These are phyloP conservation scores for Podospora pseudocomata DNA, from an alignment of 495 filamentous ascomycete species.

Conservation along the genomic window DNA sequence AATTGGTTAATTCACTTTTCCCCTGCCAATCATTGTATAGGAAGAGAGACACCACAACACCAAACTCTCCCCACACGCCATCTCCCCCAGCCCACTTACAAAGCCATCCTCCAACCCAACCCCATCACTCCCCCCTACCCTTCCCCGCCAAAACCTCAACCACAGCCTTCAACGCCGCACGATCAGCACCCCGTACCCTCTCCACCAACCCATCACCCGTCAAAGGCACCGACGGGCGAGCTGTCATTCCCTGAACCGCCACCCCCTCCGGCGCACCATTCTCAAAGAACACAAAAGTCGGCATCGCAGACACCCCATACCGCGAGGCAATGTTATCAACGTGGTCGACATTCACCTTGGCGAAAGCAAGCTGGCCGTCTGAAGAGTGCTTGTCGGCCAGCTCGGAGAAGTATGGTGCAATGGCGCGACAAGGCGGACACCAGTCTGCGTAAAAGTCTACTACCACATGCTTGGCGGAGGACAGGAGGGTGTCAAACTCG, in stretches of 20 bases:
- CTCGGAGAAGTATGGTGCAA: constrained; percentile 54
- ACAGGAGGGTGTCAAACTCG: constrained; percentile 35
- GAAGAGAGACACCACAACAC: too few species aligned
- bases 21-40: too few species aligned
- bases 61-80: too few species aligned
- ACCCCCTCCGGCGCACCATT: constrained; percentile 50
- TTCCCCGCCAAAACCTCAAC: neutral
- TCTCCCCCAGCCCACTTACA: too few species aligned
- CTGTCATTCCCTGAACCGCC: neutral
- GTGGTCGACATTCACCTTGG: constrained; percentile 55
- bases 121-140: too few species aligned
- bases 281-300: constrained; percentile 83
- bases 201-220: neutral
- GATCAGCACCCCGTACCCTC: neutral
- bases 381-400: constrained; percentile 44
- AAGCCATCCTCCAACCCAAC: too few species aligned
- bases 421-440: constrained; percentile 62
- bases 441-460: constrained; percentile 56
- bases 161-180: neutral
- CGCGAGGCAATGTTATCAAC: constrained; percentile 44
- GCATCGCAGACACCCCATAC: constrained; percentile 57
- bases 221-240: neutral
- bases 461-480: constrained; percentile 35
- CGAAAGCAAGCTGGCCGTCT: constrained; percentile 47
- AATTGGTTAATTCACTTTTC: too few species aligned